Evolutionary conservation across 306 rosid genomes (phyloP).

Genomic region (Gillenia trifoliata): DNA sequence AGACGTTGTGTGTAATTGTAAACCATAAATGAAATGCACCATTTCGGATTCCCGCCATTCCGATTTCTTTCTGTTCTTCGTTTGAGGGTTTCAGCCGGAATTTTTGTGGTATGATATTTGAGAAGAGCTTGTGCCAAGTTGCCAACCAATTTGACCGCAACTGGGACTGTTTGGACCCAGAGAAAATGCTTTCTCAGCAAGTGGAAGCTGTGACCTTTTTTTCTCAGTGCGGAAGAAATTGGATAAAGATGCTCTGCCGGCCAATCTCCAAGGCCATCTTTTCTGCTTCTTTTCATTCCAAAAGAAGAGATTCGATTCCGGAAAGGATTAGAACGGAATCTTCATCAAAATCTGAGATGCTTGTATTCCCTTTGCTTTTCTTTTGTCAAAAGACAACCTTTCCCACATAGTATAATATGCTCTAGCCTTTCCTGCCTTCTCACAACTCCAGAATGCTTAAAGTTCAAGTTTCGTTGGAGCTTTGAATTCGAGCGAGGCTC

Average conservation of each 20-base stretch:
- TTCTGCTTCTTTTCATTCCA: not conserved
- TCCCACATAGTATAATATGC: not conserved
- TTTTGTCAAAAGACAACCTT: not conserved
- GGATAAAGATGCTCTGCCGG: conserved; percentile 23
- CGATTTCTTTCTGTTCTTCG: not conserved
- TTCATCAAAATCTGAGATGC: not conserved
- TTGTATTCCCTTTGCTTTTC: not conserved
- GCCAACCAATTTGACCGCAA: not conserved
- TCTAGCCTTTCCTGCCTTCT: not conserved
- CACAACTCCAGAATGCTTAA: not conserved
- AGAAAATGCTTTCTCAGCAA: conserved; percentile 8
- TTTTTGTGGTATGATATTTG: not conserved
- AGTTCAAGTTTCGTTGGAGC: conserved; percentile 1
- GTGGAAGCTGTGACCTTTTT: conserved; percentile 19
- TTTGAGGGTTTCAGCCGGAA: not conserved
- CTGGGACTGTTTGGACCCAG: conserved; percentile 1
- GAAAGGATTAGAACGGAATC: conserved; percentile 17
- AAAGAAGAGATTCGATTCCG: conserved; percentile 10
- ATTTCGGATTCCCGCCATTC: not conserved
- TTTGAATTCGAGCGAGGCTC: not conserved
- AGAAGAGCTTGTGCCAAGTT: not conserved
- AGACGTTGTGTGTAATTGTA: not conserved
- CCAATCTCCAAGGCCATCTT: conserved; percentile 8
- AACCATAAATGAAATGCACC: not conserved
- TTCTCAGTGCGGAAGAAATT: not conserved